Percentiles rank a stretch among this genome's conserved stretches.
Evolutionary conservation across 2,329 filamentous ascomycete species (phyloP).

Genomic region (Phialophora macrospora): DNA sequence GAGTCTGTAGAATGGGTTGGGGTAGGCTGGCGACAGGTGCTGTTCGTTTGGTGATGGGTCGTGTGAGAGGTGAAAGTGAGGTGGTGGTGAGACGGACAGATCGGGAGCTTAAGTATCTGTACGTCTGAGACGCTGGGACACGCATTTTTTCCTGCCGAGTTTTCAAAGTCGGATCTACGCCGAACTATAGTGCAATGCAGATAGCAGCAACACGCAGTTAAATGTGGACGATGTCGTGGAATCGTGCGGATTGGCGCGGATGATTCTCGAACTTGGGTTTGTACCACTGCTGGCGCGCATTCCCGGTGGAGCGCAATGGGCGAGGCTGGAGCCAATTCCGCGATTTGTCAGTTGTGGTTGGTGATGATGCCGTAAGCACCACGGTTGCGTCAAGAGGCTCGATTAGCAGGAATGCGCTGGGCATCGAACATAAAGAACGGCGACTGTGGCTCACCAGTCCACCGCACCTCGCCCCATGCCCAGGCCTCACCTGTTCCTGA

Average conservation of each 20-base stretch:
- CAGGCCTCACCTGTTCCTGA: not conserved
- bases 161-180: not conserved
- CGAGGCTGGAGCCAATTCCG: conserved; percentile 18
- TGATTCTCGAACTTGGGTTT: conserved; percentile 4
- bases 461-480: not conserved
- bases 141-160: conserved; percentile 11
- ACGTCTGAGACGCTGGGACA: conserved; percentile 11
- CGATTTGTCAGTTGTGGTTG: conserved; percentile 20
- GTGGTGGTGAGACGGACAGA: not conserved
- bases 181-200: conserved; percentile 1
- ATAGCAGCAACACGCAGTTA: conserved; percentile 2
- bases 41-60: not conserved
- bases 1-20: not conserved
- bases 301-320: not conserved
- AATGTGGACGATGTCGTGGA: conserved; percentile 4
- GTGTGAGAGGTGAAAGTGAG: not conserved
- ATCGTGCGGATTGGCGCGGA: conserved; percentile 7
- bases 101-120: conserved; percentile 15
- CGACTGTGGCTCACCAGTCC: not conserved
- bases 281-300: not conserved
- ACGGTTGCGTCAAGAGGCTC: not conserved
- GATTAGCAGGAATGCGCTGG: not conserved
- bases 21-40: not conserved
- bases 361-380: conserved; percentile 17
- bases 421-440: not conserved